Base-by-base conservation (phyloP, 805 yeast species). In the Candida quercuum region DNA sequence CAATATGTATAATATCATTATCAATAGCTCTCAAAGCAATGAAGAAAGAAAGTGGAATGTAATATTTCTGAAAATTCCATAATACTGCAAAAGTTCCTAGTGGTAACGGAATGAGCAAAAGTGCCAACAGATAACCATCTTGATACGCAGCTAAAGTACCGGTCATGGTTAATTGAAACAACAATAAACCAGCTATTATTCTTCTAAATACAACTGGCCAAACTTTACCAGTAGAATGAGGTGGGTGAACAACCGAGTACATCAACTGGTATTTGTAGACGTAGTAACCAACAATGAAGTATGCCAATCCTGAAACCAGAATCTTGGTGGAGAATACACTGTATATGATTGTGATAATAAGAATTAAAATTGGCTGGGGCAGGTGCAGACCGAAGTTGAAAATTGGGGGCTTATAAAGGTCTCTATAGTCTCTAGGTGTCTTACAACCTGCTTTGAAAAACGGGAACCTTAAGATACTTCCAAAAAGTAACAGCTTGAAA, bases 211-310 rank as follows among this genome's bases (percentile, higher is more conserved):
- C 80, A 34, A 88, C 66, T 0, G 96, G 95, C 98, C 97, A 91
- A 1, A 91, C 94, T 55, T 84, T 85, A 1, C 98, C 99, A 0
- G 96, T 93, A 0, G 96, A 88, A 61, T 93, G 98, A 27, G 94
- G 96, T 9, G 95, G 89, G 59, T 93, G 98, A 23, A 87, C 88
- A 66, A 93, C 82, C 0, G 96, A 83, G 57, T 86, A 91, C 46
- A 93, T 66, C 42, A 91, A 67, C 60, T 88, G 96, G 58, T 89
- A 91, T 61, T 91, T 91, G 71, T 80, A 87, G 8, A 89, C 95
- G 56, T 79, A 81, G 59, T 78, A 91, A 0, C 98, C 97, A 39
- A 87, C 63, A 13, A 85, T 60, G 56, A 91, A 91, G 59, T 93
- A 91, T 1, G 82, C 67, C 39, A 88, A 63, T 0, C 98, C 96